Conservation (phyloP, 306 rosid genomes). For the Dalbergia cultrata region DNA sequence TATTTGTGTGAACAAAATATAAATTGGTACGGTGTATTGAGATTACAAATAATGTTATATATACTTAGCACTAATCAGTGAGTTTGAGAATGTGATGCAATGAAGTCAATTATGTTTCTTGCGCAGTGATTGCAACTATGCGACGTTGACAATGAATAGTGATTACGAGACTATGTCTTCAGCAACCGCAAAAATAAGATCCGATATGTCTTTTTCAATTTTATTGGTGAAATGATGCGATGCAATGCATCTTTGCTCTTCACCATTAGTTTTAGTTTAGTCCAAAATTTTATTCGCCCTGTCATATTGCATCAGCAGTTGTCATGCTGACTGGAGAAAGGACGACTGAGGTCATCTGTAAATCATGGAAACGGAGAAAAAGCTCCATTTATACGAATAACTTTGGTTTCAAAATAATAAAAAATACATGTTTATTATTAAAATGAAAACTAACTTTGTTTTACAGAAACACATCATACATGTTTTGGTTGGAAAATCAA, state of each 20-base stretch:
- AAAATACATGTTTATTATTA: background rate
- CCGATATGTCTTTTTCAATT: background rate
- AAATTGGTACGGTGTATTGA: no score
- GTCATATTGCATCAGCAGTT: background rate
- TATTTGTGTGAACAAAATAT: no score
- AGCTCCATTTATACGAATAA: background rate
- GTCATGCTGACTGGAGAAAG: background rate
- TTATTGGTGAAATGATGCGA: background rate
- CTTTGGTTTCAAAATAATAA: background rate
- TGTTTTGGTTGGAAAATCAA: constrained; percentile 8
- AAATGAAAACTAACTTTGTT: background rate
- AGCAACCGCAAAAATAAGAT: background rate
- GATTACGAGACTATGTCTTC: background rate
- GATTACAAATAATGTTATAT: background rate
- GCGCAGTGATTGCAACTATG: background rate
- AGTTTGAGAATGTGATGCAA: constrained; percentile 16
- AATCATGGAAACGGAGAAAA: background rate
- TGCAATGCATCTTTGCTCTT: background rate
- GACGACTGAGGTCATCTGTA: background rate
- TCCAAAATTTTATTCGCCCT: background rate
- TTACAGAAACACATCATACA: no score
- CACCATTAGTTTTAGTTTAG: background rate
- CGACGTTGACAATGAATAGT: background rate
- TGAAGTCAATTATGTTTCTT: background rate
- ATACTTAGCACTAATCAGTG: background rate